Base-by-base conservation (phyloP, 352 stramenopile genomes). In the Phytophthora boehmeriae region DNA sequence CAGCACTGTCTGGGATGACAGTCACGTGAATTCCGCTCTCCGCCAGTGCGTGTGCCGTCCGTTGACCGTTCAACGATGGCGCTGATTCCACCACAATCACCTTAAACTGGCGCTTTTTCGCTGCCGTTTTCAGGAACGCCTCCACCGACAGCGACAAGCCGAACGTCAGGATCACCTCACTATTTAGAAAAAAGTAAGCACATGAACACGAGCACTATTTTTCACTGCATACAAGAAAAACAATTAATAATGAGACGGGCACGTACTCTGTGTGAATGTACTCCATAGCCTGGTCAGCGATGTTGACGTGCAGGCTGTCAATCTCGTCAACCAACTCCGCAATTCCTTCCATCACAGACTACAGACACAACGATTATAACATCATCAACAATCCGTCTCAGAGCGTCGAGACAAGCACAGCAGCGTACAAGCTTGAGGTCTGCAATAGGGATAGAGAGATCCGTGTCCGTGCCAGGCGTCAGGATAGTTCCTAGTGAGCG, bases 91-190 rank as follows among this genome's bases (percentile, higher is more conserved):
- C 89, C 55, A 98, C 75, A 75, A 98, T 96, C 16, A 98, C 96
- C 68, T 98, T 96, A 68, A 99, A 99, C 38, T 96, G 81, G n/a
- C 91, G 94, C 75, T 97, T 97, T 66, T 93, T 95, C 20, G 83
- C 82, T 0, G 91, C 91, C 16, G 74, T 92, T 62, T 96, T 93
- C 35, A 97, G 67, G 57, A 97, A 97, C 27, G 92, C 80, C 52
- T 97, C 89, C 0, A 99, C 88, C 0, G 93, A 98, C 55, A 88
- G 88, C 8, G 89, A 98, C 51, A 90, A 66, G 9, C 94, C 95
- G 73, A 97, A 98, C n/a, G 94, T 98, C 60, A 99, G 55, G 65
- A 99, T 98, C 39, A 98, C 90, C 68, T 99, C 97, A 54, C 86
- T 95, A 51, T 22, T 30, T n/a, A n/a, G n/a, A 45, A 60, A 42